Evolutionary conservation across 2,329 filamentous ascomycete species (phyloP), one percentile per base, ranked within the genome.

Genomic region (Elsinoe batatas): DNA sequence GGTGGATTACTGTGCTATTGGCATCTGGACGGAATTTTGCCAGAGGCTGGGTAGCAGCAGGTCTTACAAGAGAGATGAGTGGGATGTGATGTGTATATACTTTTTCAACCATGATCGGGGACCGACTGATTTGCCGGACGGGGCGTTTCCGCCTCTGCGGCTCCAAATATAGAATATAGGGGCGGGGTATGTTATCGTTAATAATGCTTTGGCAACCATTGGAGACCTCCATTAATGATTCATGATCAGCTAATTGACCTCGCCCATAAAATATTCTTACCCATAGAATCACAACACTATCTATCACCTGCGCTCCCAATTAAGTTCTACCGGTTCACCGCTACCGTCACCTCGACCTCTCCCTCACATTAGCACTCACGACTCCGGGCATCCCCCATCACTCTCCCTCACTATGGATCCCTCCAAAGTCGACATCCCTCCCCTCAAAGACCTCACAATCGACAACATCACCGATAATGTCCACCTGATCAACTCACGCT

Each of bases 401-500:
- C 7, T 8, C 11, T 20, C 12, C 11, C 10, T 17, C 51, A 59
- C 10, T 60, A 76, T 76, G 74, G 70, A 75, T 60, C 72, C 72
- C 5, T 70, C 70, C 15, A 58, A 72, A 59, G 68, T 72, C 50
- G 66, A 71, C 17, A 68, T 76, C 20, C 80, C 79, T 57, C 72
- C 73, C 6, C 72, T 85, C 68, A 84, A 84, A 66, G 82, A 90
- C 70, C 75, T 90, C 35, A 89, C 83, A 1, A 84, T 85, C 61
- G 84, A 88, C 65, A 90, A 90, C 69, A 90, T 90, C 69, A 90
- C 87, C 55, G 80, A 85, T 51, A 89, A 90, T 64, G 83, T 85
- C 32, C 77, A 85, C 65, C 75, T 77, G 44, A 88, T 90, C 69
- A 91, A 91, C 72, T 85, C 84, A 8, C 80, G 84, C 72, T 80